Percentiles rank a stretch among this genome's conserved stretches.
phyloP scores from a whole-genome alignment of 1,284 basidiomycete species.

The Erythrobasidium hasegawianum region DNA sequence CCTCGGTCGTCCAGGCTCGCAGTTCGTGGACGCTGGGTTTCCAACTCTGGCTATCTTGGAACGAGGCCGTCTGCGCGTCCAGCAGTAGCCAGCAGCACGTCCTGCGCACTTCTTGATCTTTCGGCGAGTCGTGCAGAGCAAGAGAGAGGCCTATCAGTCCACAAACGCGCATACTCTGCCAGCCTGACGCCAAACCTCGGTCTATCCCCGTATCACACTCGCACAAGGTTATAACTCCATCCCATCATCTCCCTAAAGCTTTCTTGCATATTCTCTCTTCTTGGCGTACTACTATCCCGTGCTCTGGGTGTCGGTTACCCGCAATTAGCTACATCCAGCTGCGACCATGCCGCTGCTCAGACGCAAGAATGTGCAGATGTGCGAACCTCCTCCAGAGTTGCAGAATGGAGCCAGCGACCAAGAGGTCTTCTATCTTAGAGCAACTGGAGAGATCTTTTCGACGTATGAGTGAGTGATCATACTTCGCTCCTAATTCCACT shows the following conservation, averaged over 20 bases:
- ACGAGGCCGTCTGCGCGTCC: too few relatives aligned
- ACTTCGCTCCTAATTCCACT: too few relatives aligned
- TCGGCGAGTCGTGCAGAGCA: background rate
- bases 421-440: slow-evolving; percentile 78
- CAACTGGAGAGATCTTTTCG: slow-evolving; percentile 92
- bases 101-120: background rate
- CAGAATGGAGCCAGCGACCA: slow-evolving; percentile 25
- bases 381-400: slow-evolving; percentile 39
- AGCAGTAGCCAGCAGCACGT: too few relatives aligned
- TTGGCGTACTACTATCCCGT: too few relatives aligned
- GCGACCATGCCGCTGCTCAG: slow-evolving; percentile 42
- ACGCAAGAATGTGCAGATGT: slow-evolving; percentile 39
- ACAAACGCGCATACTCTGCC: background rate
- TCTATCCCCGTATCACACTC: background rate
- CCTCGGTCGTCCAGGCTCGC: too few relatives aligned
- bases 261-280: too few relatives aligned
- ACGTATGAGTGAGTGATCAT: slow-evolving; percentile 71
- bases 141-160: too few relatives aligned
- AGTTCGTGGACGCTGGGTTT: too few relatives aligned
- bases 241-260: too few relatives aligned
- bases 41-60: too few relatives aligned
- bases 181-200: background rate
- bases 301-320: too few relatives aligned
- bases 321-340: too few relatives aligned
- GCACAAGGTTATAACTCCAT: background rate